Conservation (phyloP, 2,329 filamentous ascomycete genomes). For the Drechslerella coelobrocha region DNA sequence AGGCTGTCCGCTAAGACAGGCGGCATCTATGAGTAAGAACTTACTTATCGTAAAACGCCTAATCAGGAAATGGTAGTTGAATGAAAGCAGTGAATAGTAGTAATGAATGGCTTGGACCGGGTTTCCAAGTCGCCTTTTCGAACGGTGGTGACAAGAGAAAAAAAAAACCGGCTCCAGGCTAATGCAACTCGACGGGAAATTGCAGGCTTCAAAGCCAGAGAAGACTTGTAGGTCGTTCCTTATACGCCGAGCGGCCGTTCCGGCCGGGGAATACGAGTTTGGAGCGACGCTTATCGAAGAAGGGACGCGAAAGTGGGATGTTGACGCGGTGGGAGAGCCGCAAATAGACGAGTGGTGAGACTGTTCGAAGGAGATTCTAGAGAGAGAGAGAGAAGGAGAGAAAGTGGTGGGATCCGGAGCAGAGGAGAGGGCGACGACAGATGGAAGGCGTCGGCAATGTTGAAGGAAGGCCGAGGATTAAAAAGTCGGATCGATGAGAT, state of each 20-base stretch:
- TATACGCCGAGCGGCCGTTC: neutral
- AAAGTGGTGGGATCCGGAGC: neutral
- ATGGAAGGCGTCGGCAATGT: neutral
- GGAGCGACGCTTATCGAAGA: neutral
- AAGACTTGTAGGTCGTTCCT: neutral
- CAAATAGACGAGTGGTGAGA: neutral
- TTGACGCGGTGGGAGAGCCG: constrained; percentile 26
- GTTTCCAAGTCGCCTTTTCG: neutral
- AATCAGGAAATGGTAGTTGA: neutral
- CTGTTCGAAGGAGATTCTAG: constrained; percentile 5
- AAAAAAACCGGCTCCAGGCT: neutral
- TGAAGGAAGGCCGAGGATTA: too few species aligned
- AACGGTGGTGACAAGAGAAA: neutral
- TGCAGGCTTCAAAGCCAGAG: neutral
- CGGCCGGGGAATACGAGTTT: neutral
- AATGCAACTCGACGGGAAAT: constrained; percentile 3
- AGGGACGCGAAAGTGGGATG: constrained; percentile 49
- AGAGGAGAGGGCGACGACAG: neutral
- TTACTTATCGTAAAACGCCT: neutral
- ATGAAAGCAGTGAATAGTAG: neutral
- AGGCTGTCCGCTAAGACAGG: too few species aligned
- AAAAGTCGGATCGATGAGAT: too few species aligned
- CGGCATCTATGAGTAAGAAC: neutral
- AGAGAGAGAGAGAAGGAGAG: neutral
- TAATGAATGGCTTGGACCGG: neutral